These are phyloP conservation scores for Globomyces pollinis-pini DNA, from an alignment of 192 early-diverging fungal species.

Conservation along the genomic window DNA sequence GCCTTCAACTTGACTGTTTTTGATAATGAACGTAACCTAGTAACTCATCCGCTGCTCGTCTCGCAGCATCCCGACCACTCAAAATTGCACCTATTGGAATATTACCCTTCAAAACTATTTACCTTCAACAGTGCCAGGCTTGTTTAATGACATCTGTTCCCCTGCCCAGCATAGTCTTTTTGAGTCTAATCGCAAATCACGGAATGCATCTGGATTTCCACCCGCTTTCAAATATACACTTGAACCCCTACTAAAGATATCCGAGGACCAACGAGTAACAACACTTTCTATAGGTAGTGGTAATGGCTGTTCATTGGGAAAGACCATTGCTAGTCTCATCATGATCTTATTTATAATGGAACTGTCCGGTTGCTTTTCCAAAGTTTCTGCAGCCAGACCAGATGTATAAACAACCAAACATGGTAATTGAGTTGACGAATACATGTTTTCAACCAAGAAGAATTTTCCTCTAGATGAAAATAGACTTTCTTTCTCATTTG, in stretches of 20 bases:
- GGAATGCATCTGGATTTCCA: not conserved
- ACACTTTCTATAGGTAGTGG: slow-evolving; percentile 19
- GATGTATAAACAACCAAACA: slow-evolving; percentile 15
- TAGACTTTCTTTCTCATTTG: not conserved
- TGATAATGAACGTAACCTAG: slow-evolving; percentile 1
- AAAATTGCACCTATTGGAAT: slow-evolving; percentile 4
- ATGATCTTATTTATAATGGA: slow-evolving; percentile 10
- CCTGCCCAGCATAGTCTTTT: not conserved
- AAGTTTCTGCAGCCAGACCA: slow-evolving; percentile 11
- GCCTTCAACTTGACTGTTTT: no score
- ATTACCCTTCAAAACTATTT: not conserved
- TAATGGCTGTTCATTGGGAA: slow-evolving; percentile 8
- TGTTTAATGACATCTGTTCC: not conserved
- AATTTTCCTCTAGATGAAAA: not conserved
- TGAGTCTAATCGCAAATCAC: not conserved
- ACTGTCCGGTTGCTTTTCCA: slow-evolving; percentile 10
- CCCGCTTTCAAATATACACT: not conserved
- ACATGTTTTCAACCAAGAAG: slow-evolving; percentile 18
- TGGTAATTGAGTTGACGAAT: slow-evolving; percentile 13
- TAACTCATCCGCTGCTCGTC: not conserved
- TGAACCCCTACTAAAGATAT: slow-evolving; percentile 8
- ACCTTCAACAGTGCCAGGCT: not conserved
- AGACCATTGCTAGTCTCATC: slow-evolving; percentile 8
- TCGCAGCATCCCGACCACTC: slow-evolving; percentile 5
- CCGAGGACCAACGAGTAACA: slow-evolving; percentile 16